Evolutionary conservation across 371 early-diverging fungal genomes (phyloP).

Genomic region (Parasitella parasitica): DNA sequence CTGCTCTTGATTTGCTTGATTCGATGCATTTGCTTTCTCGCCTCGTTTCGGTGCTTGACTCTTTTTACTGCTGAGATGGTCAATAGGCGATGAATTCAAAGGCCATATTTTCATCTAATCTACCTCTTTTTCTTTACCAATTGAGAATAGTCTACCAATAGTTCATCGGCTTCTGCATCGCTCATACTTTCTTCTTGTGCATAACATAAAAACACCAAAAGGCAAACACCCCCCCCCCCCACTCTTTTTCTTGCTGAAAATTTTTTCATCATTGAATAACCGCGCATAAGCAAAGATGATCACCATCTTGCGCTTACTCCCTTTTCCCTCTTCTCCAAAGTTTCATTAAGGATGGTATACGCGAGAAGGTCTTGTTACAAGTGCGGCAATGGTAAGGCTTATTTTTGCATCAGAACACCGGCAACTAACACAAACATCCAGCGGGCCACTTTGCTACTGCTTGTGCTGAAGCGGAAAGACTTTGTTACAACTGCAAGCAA

Average conservation of each 20-base stretch:
- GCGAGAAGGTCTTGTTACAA: slow-evolving; percentile 54
- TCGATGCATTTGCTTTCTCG: background rate
- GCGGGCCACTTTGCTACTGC: slow-evolving; percentile 54
- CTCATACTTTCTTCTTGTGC: slow-evolving; percentile 13
- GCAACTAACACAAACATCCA: too few species aligned
- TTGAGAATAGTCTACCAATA: slow-evolving; percentile 20
- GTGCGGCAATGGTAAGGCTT: slow-evolving; percentile 58
- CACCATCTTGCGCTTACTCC: too few species aligned
- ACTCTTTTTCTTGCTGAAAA: background rate
- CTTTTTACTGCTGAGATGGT: background rate
- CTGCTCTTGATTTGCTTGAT: background rate
- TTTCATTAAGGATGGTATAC: slow-evolving; percentile 34
- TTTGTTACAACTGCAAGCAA: slow-evolving; percentile 64
- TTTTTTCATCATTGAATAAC: background rate
- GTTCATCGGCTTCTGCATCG: slow-evolving; percentile 26
- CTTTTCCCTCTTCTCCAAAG: background rate
- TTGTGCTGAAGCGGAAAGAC: slow-evolving; percentile 53
- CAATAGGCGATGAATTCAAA: background rate
- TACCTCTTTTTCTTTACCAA: slow-evolving; percentile 15
- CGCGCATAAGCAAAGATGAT: background rate
- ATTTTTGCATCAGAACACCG: too few species aligned
- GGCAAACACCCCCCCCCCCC: background rate
- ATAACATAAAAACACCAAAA: background rate
- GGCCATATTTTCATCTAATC: too few species aligned
- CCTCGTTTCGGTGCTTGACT: slow-evolving; percentile 10